Evolutionary conservation across 805 yeast species (phyloP).

Genomic region (Cyberlindnera suaveolens): DNA sequence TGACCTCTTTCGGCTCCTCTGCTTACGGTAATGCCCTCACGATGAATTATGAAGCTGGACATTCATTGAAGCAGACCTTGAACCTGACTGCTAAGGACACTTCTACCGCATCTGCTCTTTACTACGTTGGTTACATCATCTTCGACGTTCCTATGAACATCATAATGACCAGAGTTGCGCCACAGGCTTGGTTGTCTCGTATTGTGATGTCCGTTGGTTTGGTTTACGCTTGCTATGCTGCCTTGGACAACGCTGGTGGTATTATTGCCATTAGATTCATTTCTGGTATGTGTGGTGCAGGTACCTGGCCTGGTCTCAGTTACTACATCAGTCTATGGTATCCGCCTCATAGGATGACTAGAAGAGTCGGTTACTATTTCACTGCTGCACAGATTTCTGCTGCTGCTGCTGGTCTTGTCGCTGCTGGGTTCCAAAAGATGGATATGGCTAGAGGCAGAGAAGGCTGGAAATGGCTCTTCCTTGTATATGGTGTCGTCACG

Average conservation of each 20-base stretch:
- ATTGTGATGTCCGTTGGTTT: constrained; percentile 73
- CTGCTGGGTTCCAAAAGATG: constrained; percentile 85
- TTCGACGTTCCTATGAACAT: constrained; percentile 88
- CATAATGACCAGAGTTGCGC: constrained; percentile 74
- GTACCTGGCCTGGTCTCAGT: constrained; percentile 88
- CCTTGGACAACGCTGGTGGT: constrained; percentile 50
- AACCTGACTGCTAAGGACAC: constrained; percentile 48
- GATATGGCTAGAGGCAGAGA: constrained; percentile 62
- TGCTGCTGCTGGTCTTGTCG: constrained; percentile 80
- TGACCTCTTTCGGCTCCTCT: constrained; percentile 71
- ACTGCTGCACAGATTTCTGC: constrained; percentile 92
- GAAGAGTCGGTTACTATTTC: constrained; percentile 80
- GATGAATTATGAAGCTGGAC: constrained; percentile 60
- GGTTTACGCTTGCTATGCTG: constrained; percentile 68
- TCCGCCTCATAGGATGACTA: constrained; percentile 69
- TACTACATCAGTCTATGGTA: constrained; percentile 82
- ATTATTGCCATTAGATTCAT: constrained; percentile 66
- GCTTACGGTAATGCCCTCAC: constrained; percentile 78
- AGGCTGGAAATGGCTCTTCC: constrained; percentile 86
- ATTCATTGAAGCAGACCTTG: constrained; percentile 52
- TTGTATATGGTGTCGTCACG: constrained; percentile 70
- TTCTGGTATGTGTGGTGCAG: constrained; percentile 75
- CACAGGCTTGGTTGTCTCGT: constrained; percentile 80
- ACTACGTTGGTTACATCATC: constrained; percentile 76
- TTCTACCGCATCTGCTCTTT: constrained; percentile 72